Conservation (phyloP, 75 land plant species). For the Larix kaempferi region DNA sequence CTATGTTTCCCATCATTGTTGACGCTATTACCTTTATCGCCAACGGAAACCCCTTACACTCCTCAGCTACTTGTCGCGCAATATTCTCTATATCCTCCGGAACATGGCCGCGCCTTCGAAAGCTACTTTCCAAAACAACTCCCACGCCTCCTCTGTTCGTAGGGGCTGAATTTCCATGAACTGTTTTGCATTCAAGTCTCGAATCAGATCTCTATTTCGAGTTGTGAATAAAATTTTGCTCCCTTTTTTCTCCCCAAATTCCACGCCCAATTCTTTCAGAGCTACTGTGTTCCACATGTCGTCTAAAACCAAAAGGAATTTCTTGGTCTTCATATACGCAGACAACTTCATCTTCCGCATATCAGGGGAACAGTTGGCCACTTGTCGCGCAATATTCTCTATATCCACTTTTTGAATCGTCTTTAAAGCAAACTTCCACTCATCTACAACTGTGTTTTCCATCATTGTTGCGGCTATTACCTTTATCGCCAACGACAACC, state of each 20-base stretch:
- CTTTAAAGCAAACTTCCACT: constrained; percentile 15
- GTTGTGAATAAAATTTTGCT: too few relatives aligned
- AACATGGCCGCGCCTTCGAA: not conserved
- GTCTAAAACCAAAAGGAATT: too few relatives aligned
- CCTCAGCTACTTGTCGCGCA: constrained; percentile 5
- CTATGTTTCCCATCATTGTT: constrained; percentile 5
- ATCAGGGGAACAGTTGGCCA: too few relatives aligned
- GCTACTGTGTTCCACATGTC: too few relatives aligned
- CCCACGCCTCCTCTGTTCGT: constrained; percentile 18
- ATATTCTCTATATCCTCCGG: not conserved
- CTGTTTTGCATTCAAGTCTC: too few relatives aligned
- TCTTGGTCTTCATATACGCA: too few relatives aligned
- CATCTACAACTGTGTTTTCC: not conserved
- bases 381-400: too few relatives aligned
- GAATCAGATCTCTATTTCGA: too few relatives aligned
- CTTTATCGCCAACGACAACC: constrained; percentile 22
- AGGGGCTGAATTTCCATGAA: not conserved
- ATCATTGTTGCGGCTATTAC: constrained; percentile 17
- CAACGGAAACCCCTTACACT: constrained; percentile 29
- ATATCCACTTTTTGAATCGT: not conserved
- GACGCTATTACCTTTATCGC: constrained; percentile 20
- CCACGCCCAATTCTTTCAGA: too few relatives aligned
- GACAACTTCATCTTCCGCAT: too few relatives aligned
- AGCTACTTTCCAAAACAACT: constrained; percentile 10
- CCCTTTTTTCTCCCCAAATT: too few relatives aligned